Percentiles rank a stretch among this genome's conserved stretches.
These are phyloP conservation scores for Alternaria dauci DNA, from an alignment of 2,329 filamentous ascomycete species.

Conservation along the genomic window DNA sequence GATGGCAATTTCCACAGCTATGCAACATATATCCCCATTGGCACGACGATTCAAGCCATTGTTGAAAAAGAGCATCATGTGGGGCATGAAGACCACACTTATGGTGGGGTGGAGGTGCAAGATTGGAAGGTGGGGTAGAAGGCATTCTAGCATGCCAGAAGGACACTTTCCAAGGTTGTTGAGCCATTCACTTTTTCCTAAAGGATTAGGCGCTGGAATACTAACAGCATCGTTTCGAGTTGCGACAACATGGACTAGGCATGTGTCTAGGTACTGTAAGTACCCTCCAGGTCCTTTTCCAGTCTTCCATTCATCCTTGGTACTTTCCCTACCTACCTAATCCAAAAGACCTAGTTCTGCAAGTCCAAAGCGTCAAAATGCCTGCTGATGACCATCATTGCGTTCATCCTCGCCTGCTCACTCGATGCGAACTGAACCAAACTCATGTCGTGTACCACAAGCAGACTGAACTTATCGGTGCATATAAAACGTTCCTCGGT, in stretches of 20 bases:
- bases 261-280: too few species aligned
- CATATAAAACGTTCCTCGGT: not conserved
- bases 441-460: not conserved
- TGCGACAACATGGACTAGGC: too few species aligned
- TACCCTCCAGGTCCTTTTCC: too few species aligned
- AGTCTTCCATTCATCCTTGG: too few species aligned
- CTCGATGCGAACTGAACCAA: not conserved
- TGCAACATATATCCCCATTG: not conserved
- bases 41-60: too few species aligned
- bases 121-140: not conserved
- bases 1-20: not conserved
- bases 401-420: not conserved
- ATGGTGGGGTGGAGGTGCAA: not conserved
- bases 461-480: not conserved
- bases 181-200: too few species aligned
- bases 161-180: too few species aligned
- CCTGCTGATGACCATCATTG: not conserved
- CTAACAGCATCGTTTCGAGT: too few species aligned
- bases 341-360: not conserved
- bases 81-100: too few species aligned
- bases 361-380: slow-evolving; percentile 3
- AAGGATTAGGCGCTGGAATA: too few species aligned
- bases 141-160: not conserved
- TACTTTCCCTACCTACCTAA: too few species aligned
- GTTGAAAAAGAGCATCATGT: too few species aligned